Conservation (phyloP, 164 flowering plant genomes). For the Annona cherimola region DNA sequence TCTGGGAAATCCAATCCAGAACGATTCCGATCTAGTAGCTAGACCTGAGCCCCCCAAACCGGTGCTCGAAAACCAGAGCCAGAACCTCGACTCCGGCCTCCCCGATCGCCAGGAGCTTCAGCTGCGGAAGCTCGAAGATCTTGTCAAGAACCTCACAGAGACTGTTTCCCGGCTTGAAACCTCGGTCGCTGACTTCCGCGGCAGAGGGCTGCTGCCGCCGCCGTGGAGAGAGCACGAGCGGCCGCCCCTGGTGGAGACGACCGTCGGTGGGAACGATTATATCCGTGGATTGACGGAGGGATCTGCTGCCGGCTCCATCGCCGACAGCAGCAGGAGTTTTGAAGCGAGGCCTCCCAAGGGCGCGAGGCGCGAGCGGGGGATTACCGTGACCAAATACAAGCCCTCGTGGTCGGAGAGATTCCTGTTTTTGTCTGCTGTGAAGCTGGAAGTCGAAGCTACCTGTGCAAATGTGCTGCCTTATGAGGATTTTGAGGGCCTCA, state of each 20-base stretch:
- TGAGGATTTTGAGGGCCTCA: slow-evolving; percentile 69
- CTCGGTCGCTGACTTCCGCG: slow-evolving; percentile 21
- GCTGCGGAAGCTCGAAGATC: slow-evolving; percentile 52
- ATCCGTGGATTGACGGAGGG: slow-evolving; percentile 1
- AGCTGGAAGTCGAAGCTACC: slow-evolving; percentile 64
- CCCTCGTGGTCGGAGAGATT: slow-evolving; percentile 91
- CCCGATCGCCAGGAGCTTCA: slow-evolving; percentile 38
- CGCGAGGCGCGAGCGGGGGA: slow-evolving; percentile 24
- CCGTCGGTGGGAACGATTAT: not conserved
- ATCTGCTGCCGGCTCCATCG: not conserved
- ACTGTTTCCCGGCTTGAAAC: slow-evolving; percentile 57
- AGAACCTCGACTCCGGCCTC: slow-evolving; percentile 5
- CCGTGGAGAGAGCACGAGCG: slow-evolving; percentile 15
- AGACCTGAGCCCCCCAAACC: not conserved
- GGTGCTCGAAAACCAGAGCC: slow-evolving; percentile 13
- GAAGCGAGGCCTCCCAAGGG: slow-evolving; percentile 5
- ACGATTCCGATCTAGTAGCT: not conserved
- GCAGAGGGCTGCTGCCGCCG: slow-evolving; percentile 8
- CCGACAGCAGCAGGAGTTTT: slow-evolving; percentile 1
- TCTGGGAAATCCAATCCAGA: slow-evolving; percentile 13
- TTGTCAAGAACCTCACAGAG: slow-evolving; percentile 58
- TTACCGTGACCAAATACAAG: slow-evolving; percentile 68
- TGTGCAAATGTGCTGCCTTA: slow-evolving; percentile 68
- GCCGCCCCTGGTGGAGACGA: slow-evolving; percentile 4
- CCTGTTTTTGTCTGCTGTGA: slow-evolving; percentile 82